Conservation (phyloP, 2,329 filamentous ascomycete genomes). For the Harringtonia lauricola region DNA sequence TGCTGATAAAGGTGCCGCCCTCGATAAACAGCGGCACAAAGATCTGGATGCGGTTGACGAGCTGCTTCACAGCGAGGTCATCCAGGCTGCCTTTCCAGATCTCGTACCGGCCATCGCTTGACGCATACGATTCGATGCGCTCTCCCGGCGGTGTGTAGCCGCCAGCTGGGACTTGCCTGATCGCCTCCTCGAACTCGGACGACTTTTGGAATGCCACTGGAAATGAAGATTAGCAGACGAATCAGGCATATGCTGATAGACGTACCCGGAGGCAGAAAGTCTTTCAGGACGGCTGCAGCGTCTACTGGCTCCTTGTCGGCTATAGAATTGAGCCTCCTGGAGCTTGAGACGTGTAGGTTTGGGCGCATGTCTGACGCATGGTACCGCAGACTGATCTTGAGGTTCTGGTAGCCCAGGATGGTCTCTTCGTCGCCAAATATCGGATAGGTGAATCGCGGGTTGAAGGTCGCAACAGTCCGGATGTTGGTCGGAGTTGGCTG, state of each 20-base stretch:
- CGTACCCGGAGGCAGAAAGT: constrained; percentile 57
- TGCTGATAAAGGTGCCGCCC: constrained; percentile 64
- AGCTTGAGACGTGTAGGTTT: constrained; percentile 58
- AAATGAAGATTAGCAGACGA: constrained; percentile 8
- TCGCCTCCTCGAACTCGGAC: constrained; percentile 48
- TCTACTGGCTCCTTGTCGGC: constrained; percentile 61
- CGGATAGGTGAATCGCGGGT: constrained; percentile 79
- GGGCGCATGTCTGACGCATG: constrained; percentile 66
- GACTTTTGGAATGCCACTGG: constrained; percentile 56
- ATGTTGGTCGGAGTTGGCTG: constrained; percentile 35
- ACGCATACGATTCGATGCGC: constrained; percentile 52
- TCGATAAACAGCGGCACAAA: constrained; percentile 84
- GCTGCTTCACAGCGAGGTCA: constrained; percentile 55
- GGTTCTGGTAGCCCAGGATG: constrained; percentile 80
- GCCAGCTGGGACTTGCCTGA: constrained; percentile 30
- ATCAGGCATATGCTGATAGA: too few species aligned
- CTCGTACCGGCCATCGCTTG: constrained; percentile 56
- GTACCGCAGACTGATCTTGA: constrained; percentile 63
- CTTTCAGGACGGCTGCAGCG: constrained; percentile 50
- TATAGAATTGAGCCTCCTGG: constrained; percentile 57
- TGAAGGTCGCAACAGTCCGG: constrained; percentile 57
- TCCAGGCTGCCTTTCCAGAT: constrained; percentile 72
- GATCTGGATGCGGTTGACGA: constrained; percentile 74
- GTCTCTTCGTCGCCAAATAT: constrained; percentile 90
- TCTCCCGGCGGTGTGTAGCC: constrained; percentile 65